Evolutionary conservation across 257 asterid species (phyloP).

Genomic region (Ophiorrhiza pumila): DNA sequence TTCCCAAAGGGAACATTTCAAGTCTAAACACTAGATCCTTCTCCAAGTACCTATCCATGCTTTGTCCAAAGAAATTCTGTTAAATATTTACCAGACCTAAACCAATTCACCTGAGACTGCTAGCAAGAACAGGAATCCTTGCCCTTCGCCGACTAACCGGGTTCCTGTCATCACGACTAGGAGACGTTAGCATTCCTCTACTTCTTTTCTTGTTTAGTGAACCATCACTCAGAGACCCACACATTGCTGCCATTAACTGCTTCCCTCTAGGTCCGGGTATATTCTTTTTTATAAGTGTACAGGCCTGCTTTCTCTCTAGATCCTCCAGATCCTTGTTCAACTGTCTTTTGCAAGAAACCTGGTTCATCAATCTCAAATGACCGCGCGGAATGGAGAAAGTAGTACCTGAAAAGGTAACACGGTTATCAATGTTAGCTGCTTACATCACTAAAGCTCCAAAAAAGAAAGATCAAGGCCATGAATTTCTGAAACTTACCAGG

Average conservation of each 20-base stretch:
- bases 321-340: constrained; percentile 56
- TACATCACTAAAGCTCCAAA: neutral
- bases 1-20: neutral
- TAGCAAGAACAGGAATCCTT: constrained; percentile 30
- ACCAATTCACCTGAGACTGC: constrained; percentile 20
- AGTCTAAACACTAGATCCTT: neutral
- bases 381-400: constrained; percentile 35
- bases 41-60: neutral
- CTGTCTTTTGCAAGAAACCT: constrained; percentile 57
- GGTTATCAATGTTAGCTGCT: neutral
- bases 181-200: constrained; percentile 30
- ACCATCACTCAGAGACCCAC: constrained; percentile 37
- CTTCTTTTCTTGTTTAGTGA: constrained; percentile 46
- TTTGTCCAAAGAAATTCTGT: neutral
- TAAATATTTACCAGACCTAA: constrained; percentile 8
- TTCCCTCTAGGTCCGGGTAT: constrained; percentile 50
- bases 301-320: constrained; percentile 52
- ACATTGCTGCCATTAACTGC: constrained; percentile 58
- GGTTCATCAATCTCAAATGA: constrained; percentile 32
- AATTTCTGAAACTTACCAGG: constrained; percentile 41
- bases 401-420: constrained; percentile 32
- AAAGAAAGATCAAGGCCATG: neutral
- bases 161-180: constrained; percentile 23
- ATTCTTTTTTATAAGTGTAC: constrained; percentile 37
- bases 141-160: constrained; percentile 23